Evolutionary conservation across 805 yeast species (phyloP).

Genomic region (Candida alai): DNA sequence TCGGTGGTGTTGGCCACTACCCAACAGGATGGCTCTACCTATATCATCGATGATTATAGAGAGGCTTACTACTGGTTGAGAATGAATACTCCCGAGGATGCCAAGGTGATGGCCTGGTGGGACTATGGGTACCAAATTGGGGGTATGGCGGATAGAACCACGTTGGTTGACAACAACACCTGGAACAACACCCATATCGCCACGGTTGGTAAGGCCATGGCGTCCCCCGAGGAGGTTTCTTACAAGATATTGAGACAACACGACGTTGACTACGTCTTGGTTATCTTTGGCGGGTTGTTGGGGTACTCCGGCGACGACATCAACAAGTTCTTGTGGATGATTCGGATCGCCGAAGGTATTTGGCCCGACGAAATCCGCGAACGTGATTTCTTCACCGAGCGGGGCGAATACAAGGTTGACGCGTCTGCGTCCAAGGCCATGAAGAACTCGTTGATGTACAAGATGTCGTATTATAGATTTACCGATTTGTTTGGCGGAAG

Average conservation of each 20-base stretch:
- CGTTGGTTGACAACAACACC: constrained; percentile 96
- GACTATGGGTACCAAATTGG: constrained; percentile 99
- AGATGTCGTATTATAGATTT: constrained; percentile 87
- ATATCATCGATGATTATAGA: constrained; percentile 91
- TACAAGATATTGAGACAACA: constrained; percentile 85
- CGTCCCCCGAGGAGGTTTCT: constrained; percentile 80
- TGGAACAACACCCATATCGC: constrained; percentile 99
- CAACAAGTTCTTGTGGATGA: constrained; percentile 98
- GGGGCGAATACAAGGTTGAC: constrained; percentile 89
- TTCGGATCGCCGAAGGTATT: constrained; percentile 95
- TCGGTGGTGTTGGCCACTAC: constrained; percentile 89
- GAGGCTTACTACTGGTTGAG: constrained; percentile 99
- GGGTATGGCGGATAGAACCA: constrained; percentile 99
- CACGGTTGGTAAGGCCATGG: constrained; percentile 97
- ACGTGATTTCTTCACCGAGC: constrained; percentile 73
- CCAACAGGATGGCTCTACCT: constrained; percentile 79
- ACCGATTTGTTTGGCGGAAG: constrained; percentile 62
- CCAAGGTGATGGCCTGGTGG: constrained; percentile 99
- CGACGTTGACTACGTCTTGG: constrained; percentile 91
- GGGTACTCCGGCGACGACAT: constrained; percentile 96
- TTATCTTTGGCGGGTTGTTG: constrained; percentile 89
- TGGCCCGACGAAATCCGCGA: constrained; percentile 99
- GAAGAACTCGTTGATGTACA: constrained; percentile 90
- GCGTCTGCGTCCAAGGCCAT: constrained; percentile 76
- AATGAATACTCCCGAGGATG: constrained; percentile 95